These are phyloP conservation scores for Suillus sp. DNA, from an alignment of 768 basidiomycete genomes.

Conservation along the genomic window DNA sequence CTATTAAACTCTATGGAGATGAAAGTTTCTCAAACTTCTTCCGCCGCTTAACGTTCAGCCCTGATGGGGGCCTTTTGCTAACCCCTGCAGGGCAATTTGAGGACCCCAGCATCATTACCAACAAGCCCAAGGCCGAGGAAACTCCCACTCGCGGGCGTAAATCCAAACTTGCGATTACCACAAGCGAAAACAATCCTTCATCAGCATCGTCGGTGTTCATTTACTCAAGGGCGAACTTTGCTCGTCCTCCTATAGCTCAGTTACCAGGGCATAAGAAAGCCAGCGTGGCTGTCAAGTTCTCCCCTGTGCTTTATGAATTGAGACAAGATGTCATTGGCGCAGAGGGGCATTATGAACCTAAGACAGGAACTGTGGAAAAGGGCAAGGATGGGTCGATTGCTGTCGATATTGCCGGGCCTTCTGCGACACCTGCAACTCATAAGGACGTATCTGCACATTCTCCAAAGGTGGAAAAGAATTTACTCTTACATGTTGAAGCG, in stretches of 20 bases:
- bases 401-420: conserved; percentile 56
- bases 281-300: conserved; percentile 91
- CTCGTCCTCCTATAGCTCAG: conserved; percentile 90
- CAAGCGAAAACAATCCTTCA: conserved; percentile 38
- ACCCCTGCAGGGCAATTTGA: conserved; percentile 98
- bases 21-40: conserved; percentile 97
- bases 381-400: conserved; percentile 62
- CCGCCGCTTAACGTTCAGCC: conserved; percentile 89
- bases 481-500: not conserved
- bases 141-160: conserved; percentile 62
- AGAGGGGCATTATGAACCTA: conserved; percentile 42
- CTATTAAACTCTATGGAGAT: conserved; percentile 89
- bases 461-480: conserved; percentile 7
- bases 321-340: conserved; percentile 53
- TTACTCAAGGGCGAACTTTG: conserved; percentile 94
- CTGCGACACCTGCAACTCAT: conserved; percentile 18
- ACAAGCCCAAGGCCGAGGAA: conserved; percentile 37
- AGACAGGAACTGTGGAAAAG: conserved; percentile 66
- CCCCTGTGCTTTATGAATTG: conserved; percentile 91
- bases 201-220: conserved; percentile 80
- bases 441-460: conserved; percentile 18
- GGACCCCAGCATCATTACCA: conserved; percentile 64
- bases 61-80: conserved; percentile 89
- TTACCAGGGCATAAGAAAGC: conserved; percentile 96
- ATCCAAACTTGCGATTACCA: conserved; percentile 43